Evolutionary conservation across 2,329 filamentous ascomycete genomes (phyloP).

Genomic region (Apiospora rasikravindrae): DNA sequence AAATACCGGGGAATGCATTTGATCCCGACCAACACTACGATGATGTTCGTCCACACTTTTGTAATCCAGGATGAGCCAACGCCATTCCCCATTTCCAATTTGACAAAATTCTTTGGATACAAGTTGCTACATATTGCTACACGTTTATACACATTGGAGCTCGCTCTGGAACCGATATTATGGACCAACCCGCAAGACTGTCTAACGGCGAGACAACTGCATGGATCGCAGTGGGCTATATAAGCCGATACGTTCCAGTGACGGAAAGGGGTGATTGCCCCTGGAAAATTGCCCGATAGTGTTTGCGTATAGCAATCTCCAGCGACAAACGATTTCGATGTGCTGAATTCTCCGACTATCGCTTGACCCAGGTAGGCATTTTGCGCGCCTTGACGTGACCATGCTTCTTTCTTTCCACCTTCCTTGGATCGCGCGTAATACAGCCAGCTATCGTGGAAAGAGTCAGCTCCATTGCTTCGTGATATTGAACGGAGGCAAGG

Average conservation of each 20-base stretch:
- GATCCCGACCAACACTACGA: background rate
- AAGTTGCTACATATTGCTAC: slow-evolving; percentile 21
- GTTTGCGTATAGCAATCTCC: background rate
- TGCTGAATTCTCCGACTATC: slow-evolving; percentile 45
- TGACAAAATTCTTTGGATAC: slow-evolving; percentile 19
- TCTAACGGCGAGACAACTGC: background rate
- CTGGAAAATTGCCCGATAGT: slow-evolving; percentile 22
- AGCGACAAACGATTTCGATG: slow-evolving; percentile 8
- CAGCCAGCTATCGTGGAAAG: slow-evolving; percentile 72
- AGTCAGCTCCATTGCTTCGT: background rate
- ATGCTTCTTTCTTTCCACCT: slow-evolving; percentile 97
- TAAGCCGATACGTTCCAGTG: background rate
- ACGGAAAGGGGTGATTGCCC: slow-evolving; percentile 9
- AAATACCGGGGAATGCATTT: background rate
- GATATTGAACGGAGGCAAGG: background rate
- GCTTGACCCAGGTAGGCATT: slow-evolving; percentile 97
- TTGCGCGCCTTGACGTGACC: slow-evolving; percentile 97
- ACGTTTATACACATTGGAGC: slow-evolving; percentile 18
- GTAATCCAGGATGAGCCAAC: background rate
- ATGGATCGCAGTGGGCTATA: slow-evolving; percentile 3
- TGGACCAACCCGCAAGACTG: background rate
- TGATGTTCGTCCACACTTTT: background rate
- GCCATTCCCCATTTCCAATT: background rate
- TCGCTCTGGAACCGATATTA: slow-evolving; percentile 11
- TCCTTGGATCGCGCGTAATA: slow-evolving; percentile 87